Percentiles rank a stretch among this genome's conserved stretches.
Evolutionary conservation across 768 basidiomycete genomes (phyloP).

Genomic region (Hortiboletus campestris): DNA sequence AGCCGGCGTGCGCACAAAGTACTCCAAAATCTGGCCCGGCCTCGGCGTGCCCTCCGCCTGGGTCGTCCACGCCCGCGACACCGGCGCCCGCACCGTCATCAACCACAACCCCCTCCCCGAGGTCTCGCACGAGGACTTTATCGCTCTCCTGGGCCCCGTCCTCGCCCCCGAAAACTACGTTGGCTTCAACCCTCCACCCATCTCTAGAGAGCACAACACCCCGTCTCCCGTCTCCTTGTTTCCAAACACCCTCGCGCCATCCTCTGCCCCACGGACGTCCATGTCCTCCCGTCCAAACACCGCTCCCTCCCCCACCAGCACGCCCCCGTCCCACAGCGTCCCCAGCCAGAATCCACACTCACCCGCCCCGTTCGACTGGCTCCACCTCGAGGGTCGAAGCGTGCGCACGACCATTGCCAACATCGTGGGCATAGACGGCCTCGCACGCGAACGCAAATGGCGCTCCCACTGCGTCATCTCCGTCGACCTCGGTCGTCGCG

Average conservation of each 20-base stretch:
- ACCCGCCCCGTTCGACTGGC: constrained; percentile 82
- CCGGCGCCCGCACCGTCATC: constrained; percentile 64
- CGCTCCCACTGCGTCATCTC: constrained; percentile 79
- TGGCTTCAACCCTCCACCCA: constrained; percentile 25
- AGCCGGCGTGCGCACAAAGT: constrained; percentile 67
- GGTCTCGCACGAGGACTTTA: constrained; percentile 84
- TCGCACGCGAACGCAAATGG: constrained; percentile 83
- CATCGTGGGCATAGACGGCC: constrained; percentile 74
- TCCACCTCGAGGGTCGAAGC: constrained; percentile 81
- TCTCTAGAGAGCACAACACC: constrained; percentile 17
- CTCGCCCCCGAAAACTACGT: constrained; percentile 78
- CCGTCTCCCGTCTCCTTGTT: constrained; percentile 31
- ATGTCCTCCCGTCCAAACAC: constrained; percentile 33
- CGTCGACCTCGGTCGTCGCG: constrained; percentile 71
- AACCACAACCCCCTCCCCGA: constrained; percentile 89
- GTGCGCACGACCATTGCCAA: constrained; percentile 79
- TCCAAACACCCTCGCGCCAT: constrained; percentile 21
- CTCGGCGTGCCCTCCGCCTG: constrained; percentile 78
- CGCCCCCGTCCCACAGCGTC: constrained; percentile 6
- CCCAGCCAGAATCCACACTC: constrained; percentile 48
- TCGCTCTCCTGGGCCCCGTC: constrained; percentile 74
- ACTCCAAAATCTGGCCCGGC: constrained; percentile 70
- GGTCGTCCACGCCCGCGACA: constrained; percentile 74
- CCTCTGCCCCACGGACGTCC: constrained; percentile 34
- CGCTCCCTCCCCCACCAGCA: constrained; percentile 26